Conservation (phyloP, 169 alveolate species). For the Babesia gibsoni region DNA sequence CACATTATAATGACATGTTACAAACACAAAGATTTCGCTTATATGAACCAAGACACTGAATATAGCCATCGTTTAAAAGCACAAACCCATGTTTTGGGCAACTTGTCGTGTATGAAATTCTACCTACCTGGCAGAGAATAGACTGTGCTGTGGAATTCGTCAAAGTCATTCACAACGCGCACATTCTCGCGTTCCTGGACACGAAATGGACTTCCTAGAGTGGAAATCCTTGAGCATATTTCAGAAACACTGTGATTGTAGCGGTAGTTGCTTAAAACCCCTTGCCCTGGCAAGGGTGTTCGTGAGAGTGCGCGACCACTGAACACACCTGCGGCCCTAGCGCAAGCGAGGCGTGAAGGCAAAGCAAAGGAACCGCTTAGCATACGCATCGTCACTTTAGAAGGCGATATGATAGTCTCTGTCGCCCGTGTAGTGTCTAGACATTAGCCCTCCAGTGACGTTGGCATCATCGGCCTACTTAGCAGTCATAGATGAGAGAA, state of each 20-base stretch:
- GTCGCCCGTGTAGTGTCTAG: too few species aligned
- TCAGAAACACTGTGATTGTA: not conserved
- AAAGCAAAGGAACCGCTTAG: not conserved
- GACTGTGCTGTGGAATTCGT: constrained; percentile 17
- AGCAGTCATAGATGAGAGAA: too few species aligned
- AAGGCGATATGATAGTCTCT: not conserved
- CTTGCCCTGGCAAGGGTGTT: not conserved
- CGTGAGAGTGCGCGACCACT: not conserved
- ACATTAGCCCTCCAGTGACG: too few species aligned
- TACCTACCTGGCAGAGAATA: constrained; percentile 28
- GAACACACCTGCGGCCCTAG: constrained; percentile 19
- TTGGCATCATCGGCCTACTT: too few species aligned
- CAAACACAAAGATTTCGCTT: not conserved
- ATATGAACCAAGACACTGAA: not conserved
- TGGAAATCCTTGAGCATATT: constrained; percentile 6
- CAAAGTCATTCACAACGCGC: constrained; percentile 25
- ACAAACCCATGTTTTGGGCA: too few species aligned
- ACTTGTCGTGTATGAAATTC: too few species aligned
- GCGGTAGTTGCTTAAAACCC: not conserved
- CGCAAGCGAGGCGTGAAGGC: not conserved
- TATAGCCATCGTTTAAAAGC: not conserved
- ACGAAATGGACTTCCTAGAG: not conserved
- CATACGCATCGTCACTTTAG: not conserved
- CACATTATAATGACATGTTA: not conserved
- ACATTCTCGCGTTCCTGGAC: constrained; percentile 17